Conservation (phyloP, 2,329 filamentous ascomycete genomes). For the Diaporthe citriasiana region DNA sequence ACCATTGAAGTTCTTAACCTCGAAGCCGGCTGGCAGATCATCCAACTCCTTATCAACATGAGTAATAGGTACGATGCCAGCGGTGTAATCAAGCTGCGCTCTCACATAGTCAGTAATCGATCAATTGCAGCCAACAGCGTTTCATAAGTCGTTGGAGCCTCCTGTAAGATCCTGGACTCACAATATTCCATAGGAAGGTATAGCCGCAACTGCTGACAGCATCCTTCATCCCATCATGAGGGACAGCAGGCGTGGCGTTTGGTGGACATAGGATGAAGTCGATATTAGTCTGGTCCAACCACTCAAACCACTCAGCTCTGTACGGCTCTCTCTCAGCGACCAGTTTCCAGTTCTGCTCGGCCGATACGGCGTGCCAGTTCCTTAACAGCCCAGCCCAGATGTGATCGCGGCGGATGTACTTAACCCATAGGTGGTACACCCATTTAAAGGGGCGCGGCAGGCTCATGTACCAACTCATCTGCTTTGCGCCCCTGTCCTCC, state of each 20-base stretch:
- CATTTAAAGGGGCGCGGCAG: slow-evolving; percentile 83
- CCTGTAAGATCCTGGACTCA: slow-evolving; percentile 56
- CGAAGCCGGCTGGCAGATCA: slow-evolving; percentile 73
- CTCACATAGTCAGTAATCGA: slow-evolving; percentile 37
- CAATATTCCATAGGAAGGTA: slow-evolving; percentile 92
- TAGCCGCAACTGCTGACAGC: slow-evolving; percentile 91
- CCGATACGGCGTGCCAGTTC: slow-evolving; percentile 80
- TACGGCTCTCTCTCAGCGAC: slow-evolving; percentile 83
- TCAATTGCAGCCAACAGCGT: background rate
- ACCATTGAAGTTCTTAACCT: slow-evolving; percentile 77
- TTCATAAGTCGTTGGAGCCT: background rate
- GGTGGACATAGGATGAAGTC: slow-evolving; percentile 88
- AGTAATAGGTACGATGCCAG: slow-evolving; percentile 86
- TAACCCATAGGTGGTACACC: slow-evolving; percentile 91
- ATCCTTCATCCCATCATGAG: slow-evolving; percentile 88
- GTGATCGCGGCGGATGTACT: slow-evolving; percentile 81
- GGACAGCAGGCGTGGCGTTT: slow-evolving; percentile 90
- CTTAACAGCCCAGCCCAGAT: slow-evolving; percentile 84
- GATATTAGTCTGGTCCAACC: slow-evolving; percentile 81
- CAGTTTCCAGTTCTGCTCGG: slow-evolving; percentile 85
- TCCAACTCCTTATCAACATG: slow-evolving; percentile 82
- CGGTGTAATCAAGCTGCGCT: slow-evolving; percentile 83
- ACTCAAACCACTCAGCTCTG: slow-evolving; percentile 83
- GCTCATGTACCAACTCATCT: slow-evolving; percentile 81
- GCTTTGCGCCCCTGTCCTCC: slow-evolving; percentile 82